Percentiles rank a stretch among this genome's conserved stretches.
These are phyloP conservation scores for Chalciporus pseudorubinellus DNA, from an alignment of 768 basidiomycete species.

Conservation along the genomic window DNA sequence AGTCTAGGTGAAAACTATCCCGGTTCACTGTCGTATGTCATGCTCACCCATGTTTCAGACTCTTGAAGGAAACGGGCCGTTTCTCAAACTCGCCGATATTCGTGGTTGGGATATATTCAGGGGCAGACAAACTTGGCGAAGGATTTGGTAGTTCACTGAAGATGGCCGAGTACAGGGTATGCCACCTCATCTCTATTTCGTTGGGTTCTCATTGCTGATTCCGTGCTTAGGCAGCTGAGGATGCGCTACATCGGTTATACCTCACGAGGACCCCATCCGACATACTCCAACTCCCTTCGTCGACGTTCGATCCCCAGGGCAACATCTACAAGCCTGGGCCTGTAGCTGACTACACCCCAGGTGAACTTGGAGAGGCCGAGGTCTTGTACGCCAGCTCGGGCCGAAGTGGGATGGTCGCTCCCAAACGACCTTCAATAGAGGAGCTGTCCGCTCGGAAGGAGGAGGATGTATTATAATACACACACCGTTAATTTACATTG, in stretches of 20 bases:
- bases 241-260: slow-evolving; percentile 78
- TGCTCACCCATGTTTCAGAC: slow-evolving; percentile 38
- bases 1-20: slow-evolving; percentile 53
- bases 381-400: slow-evolving; percentile 69
- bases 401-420: slow-evolving; percentile 42
- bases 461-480: slow-evolving; percentile 32
- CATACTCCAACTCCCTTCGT: slow-evolving; percentile 65
- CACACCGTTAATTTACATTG: slow-evolving; percentile 25
- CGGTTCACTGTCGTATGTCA: not conserved
- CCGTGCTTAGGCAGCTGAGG: slow-evolving; percentile 70
- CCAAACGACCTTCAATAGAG: slow-evolving; percentile 29
- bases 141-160: slow-evolving; percentile 89
- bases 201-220: not conserved
- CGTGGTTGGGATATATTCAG: slow-evolving; percentile 93
- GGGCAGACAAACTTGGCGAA: slow-evolving; percentile 83
- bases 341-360: slow-evolving; percentile 50
- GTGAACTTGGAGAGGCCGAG: slow-evolving; percentile 59
- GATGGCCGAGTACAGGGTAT: slow-evolving; percentile 93
- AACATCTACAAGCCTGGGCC: slow-evolving; percentile 50
- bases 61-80: slow-evolving; percentile 92
- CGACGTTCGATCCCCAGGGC: slow-evolving; percentile 64
- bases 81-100: slow-evolving; percentile 88
- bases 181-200: slow-evolving; percentile 13
- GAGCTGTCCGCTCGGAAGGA: slow-evolving; percentile 17
- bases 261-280: slow-evolving; percentile 75